phyloP scores from a whole-genome alignment of 148 eudicot species.

The Camellia japonica region DNA sequence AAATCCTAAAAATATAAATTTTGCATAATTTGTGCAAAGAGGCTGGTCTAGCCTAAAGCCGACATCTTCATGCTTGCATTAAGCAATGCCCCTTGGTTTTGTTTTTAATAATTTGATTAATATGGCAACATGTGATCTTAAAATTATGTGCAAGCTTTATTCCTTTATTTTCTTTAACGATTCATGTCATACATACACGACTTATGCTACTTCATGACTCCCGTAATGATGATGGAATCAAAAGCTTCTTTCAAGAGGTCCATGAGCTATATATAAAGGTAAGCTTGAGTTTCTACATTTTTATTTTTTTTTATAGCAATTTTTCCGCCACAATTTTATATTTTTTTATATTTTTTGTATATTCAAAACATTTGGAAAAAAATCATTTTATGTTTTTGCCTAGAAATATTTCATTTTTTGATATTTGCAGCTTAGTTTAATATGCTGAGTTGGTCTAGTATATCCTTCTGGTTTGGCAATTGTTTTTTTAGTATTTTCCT shows the following conservation, averaged over 20 bases:
- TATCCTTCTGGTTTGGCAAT: too few relatives aligned
- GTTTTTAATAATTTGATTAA: background rate
- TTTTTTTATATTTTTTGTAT: too few relatives aligned
- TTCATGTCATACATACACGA: conserved; percentile 60
- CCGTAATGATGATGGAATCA: conserved; percentile 95
- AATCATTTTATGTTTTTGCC: background rate
- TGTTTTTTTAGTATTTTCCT: too few relatives aligned
- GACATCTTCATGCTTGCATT: background rate
- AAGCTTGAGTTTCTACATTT: background rate
- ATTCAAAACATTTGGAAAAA: background rate
- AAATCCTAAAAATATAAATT: background rate
- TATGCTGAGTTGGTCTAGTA: background rate
- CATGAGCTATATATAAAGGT: conserved; percentile 97
- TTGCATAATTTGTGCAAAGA: background rate
- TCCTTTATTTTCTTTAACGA: conserved; percentile 46
- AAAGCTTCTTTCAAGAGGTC: conserved; percentile 96
- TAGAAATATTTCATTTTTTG: background rate
- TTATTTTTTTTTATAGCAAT: background rate
- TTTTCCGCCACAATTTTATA: background rate
- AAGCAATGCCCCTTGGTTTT: background rate
- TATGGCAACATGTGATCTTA: background rate
- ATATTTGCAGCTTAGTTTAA: background rate
- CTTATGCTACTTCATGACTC: conserved; percentile 95
- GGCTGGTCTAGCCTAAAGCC: background rate
- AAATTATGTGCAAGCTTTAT: background rate